These are phyloP conservation scores for Quercus bicolor DNA, from an alignment of 306 rosid genomes.

Conservation along the genomic window DNA sequence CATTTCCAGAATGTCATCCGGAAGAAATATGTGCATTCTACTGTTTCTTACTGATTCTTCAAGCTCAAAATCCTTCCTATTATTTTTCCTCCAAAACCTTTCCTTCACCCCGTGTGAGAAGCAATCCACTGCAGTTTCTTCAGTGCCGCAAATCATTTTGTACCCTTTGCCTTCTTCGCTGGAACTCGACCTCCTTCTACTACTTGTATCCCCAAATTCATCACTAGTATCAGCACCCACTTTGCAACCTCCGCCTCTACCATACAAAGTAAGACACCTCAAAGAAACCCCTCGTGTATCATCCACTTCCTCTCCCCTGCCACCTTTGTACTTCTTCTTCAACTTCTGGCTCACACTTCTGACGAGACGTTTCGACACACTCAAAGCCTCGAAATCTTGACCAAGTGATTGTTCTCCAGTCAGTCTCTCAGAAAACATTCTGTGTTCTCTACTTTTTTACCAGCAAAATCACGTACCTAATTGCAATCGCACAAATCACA, in stretches of 20 bases:
- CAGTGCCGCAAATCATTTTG: conserved; percentile 61
- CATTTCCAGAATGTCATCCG: conserved; percentile 93
- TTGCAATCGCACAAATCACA: conserved; percentile 27
- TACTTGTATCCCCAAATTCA: conserved; percentile 67
- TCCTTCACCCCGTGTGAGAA: conserved; percentile 88
- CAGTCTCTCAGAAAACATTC: conserved; percentile 57
- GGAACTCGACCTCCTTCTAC: conserved; percentile 84
- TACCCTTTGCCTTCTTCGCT: conserved; percentile 86
- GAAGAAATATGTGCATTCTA: conserved; percentile 82
- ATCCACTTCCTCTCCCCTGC: conserved; percentile 57
- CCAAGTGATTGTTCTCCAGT: conserved; percentile 51
- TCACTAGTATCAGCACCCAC: conserved; percentile 96
- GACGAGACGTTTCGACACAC: conserved; percentile 81
- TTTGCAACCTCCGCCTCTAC: conserved; percentile 95
- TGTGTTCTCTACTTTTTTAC: conserved; percentile 35
- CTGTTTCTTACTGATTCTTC: conserved; percentile 53
- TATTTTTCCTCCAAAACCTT: conserved; percentile 74
- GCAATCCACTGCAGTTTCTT: conserved; percentile 78
- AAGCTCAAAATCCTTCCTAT: conserved; percentile 53
- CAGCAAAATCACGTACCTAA: conserved; percentile 30
- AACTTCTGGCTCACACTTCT: conserved; percentile 87
- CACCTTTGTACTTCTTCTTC: conserved; percentile 57
- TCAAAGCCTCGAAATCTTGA: conserved; percentile 65
- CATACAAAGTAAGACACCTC: conserved; percentile 72
- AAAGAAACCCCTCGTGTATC: conserved; percentile 60